Evolutionary conservation across 805 yeast genomes (phyloP), one percentile per base, ranked within the genome.

Genomic region (Starmera dryadoides): DNA sequence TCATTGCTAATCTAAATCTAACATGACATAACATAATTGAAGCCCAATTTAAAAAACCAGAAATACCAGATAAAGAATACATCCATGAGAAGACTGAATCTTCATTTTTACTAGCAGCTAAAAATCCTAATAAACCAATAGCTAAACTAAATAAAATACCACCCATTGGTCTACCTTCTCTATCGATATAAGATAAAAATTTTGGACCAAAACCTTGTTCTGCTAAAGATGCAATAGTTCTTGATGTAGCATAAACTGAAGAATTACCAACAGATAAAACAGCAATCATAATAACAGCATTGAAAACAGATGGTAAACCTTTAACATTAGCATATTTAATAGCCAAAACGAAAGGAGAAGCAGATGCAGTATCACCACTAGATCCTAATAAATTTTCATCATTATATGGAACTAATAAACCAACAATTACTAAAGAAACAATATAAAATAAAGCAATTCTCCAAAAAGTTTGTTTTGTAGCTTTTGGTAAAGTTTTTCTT

Each of bases 381-480:
- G 71, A 62, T 42, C 72, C 73, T 40, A 68, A 73, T 40, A 79
- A 68, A 60, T 44, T 69, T 2, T 55, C 47, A 43, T 73, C 69
- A 42, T 61, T 65, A 55, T 70, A 80, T 11, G 88, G 87, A 11
- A 83, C 88, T 43, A 83, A 64, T 48, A 81, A 72, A 33, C 87
- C 84, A 50, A 64, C 73, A 48, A 68, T 63, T 42, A 59, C 74
- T 56, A 57, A 69, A 48, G 76, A 64, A 14, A 69, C 59, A 56
- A 83, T 66, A 62, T 83, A 83, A 53, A 82, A 81, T 49, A 79
- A 58, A 21, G 77, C 62, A 41, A 83, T 77, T 59, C 88, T 70
- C 87, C 87, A 81, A 63, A 83, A 80, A 7, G 81, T 85, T 62
- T 82, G 86, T 59, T 81, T 81, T 44, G 79, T 74, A 32, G 89